These are phyloP conservation scores for Combretum micranthum DNA, from an alignment of 345 rosid genomes.

Conservation along the genomic window DNA sequence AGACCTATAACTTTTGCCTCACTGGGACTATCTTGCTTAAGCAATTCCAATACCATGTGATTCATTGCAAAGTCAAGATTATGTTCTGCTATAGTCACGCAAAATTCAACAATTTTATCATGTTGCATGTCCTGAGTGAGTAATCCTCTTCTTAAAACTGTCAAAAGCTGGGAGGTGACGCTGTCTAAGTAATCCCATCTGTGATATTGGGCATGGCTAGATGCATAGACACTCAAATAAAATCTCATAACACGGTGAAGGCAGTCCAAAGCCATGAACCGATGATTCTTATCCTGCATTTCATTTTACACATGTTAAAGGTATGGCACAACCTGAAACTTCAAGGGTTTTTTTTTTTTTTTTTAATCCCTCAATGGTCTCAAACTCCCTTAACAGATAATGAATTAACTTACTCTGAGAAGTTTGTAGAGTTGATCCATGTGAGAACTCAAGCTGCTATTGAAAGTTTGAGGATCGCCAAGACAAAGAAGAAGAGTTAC, in stretches of 20 bases:
- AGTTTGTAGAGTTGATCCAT: slow-evolving; percentile 99
- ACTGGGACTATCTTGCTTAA: slow-evolving; percentile 90
- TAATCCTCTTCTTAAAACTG: slow-evolving; percentile 81
- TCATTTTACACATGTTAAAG: slow-evolving; percentile 1
- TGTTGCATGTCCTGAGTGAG: slow-evolving; percentile 96
- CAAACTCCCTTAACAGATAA: not conserved
- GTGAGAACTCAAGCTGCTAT: slow-evolving; percentile 70
- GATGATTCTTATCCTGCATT: slow-evolving; percentile 95
- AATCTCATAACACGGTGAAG: slow-evolving; percentile 96
- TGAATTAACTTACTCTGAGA: slow-evolving; percentile 64
- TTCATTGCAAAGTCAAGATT: slow-evolving; percentile 99
- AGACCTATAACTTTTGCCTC: slow-evolving; percentile 98
- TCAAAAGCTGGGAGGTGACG: slow-evolving; percentile 92
- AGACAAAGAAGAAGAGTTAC: slow-evolving; percentile 98
- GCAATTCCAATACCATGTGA: slow-evolving; percentile 91
- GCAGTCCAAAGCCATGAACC: slow-evolving; percentile 94
- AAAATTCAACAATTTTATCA: slow-evolving; percentile 95
- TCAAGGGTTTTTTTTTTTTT: not conserved
- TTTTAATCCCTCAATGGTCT: not conserved
- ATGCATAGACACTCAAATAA: slow-evolving; percentile 91
- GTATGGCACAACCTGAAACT: not conserved
- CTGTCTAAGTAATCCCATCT: slow-evolving; percentile 98
- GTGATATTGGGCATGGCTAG: slow-evolving; percentile 86
- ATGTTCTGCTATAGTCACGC: slow-evolving; percentile 95
- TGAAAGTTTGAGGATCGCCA: slow-evolving; percentile 93